These are phyloP conservation scores for Apostasia ramifera DNA, from an alignment of 106 monocot species.

Conservation along the genomic window DNA sequence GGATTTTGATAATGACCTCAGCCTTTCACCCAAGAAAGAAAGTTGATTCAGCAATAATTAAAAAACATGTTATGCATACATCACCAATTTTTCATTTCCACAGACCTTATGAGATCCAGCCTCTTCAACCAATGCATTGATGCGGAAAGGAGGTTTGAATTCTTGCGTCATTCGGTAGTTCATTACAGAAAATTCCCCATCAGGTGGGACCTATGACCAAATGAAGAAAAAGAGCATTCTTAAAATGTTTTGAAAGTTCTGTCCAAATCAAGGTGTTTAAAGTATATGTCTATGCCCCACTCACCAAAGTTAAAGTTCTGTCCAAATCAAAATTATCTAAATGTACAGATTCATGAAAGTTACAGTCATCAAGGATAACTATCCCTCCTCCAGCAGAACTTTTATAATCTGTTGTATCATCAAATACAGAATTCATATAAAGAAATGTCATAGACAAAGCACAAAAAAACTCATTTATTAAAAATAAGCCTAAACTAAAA, in stretches of 20 bases:
- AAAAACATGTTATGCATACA: background rate
- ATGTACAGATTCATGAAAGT: slow-evolving; percentile 95
- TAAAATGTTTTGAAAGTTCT: too few species aligned
- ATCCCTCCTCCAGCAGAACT: slow-evolving; percentile 75
- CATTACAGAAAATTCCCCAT: slow-evolving; percentile 99
- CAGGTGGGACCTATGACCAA: slow-evolving; percentile 66
- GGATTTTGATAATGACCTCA: slow-evolving; percentile 83
- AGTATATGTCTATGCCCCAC: slow-evolving; percentile 6
- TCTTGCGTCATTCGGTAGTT: slow-evolving; percentile 98
- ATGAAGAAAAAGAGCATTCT: too few species aligned
- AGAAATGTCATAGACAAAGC: background rate
- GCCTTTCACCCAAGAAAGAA: slow-evolving; percentile 37
- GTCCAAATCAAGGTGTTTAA: too few species aligned
- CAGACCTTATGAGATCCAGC: slow-evolving; percentile 65
- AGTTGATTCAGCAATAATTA: background rate
- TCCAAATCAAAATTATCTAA: slow-evolving; percentile 90
- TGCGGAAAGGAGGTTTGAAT: slow-evolving; percentile 92
- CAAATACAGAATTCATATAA: background rate
- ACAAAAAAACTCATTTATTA: too few species aligned
- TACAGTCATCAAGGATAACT: slow-evolving; percentile 94
- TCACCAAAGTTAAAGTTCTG: slow-evolving; percentile 73
- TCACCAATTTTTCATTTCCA: background rate
- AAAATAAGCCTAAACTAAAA: too few species aligned
- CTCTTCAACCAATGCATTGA: slow-evolving; percentile 96
- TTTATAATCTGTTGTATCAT: slow-evolving; percentile 49